phyloP scores from a whole-genome alignment of 305 asterid species.

The Rubia tinctorum region DNA sequence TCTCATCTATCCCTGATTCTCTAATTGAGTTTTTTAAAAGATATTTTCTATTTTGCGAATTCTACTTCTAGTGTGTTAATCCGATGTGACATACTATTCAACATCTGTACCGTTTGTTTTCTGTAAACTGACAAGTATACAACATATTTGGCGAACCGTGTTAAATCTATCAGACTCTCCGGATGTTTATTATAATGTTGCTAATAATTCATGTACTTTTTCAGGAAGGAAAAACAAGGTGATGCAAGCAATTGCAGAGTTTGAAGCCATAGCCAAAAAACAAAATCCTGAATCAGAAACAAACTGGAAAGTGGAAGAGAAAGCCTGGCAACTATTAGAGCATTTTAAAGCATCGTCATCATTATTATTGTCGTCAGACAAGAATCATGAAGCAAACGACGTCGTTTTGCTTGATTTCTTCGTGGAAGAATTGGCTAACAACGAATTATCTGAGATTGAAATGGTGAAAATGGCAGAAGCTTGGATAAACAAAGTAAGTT shows the following conservation, averaged over 20 bases:
- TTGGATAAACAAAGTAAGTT: conserved; percentile 42
- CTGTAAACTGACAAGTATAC: too few species aligned
- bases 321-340: conserved; percentile 36
- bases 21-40: too few species aligned
- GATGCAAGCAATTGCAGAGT: conserved; percentile 29
- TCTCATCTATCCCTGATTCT: too few species aligned
- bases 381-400: conserved; percentile 1
- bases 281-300: conserved; percentile 7
- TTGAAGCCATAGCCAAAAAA: conserved; percentile 15
- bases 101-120: too few species aligned
- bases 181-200: neutral
- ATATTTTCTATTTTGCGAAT: too few species aligned
- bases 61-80: too few species aligned
- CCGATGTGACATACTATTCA: neutral
- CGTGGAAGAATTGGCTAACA: conserved; percentile 32
- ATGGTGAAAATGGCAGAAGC: conserved; percentile 33
- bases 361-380: neutral
- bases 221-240: conserved; percentile 41
- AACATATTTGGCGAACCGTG: neutral
- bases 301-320: conserved; percentile 25
- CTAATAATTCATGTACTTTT: neutral
- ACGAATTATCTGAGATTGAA: conserved; percentile 22
- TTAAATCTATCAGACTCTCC: too few species aligned
- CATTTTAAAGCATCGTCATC: conserved; percentile 11
- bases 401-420: conserved; percentile 52